Percentiles rank a stretch among this genome's conserved stretches.
phyloP scores from a whole-genome alignment of 768 basidiomycete species.

The Podaxis rugospora region DNA sequence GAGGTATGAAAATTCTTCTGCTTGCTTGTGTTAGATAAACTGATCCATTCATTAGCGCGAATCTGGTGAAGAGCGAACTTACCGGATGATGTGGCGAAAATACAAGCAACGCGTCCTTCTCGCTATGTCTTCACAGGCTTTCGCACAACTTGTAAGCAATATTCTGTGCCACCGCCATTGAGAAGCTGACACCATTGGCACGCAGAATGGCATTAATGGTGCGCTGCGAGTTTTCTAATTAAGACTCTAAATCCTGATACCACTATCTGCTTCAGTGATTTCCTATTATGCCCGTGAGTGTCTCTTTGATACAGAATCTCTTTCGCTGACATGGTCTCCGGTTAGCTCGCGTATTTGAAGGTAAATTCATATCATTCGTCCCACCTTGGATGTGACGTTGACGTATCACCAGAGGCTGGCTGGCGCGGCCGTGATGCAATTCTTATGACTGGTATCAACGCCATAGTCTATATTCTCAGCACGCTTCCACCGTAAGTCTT shows the following conservation, averaged over 20 bases:
- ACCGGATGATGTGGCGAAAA: slow-evolving; percentile 72
- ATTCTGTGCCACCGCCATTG: background rate
- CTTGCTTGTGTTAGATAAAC: too few species aligned
- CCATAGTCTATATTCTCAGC: slow-evolving; percentile 66
- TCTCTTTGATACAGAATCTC: background rate
- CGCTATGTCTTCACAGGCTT: slow-evolving; percentile 91
- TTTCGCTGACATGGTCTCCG: background rate
- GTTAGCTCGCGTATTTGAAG: slow-evolving; percentile 81
- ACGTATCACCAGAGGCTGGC: slow-evolving; percentile 61
- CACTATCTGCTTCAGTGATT: slow-evolving; percentile 52
- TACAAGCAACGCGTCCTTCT: slow-evolving; percentile 84
- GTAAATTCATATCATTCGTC: slow-evolving; percentile 28
- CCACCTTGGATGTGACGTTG: slow-evolving; percentile 7
- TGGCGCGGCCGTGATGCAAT: slow-evolving; percentile 89
- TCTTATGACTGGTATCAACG: slow-evolving; percentile 89
- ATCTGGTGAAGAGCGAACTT: slow-evolving; percentile 64
- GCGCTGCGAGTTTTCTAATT: slow-evolving; percentile 14
- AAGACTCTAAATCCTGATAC: background rate
- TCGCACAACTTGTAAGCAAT: slow-evolving; percentile 76
- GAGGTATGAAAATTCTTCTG: slow-evolving; percentile 38
- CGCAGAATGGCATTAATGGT: slow-evolving; percentile 88
- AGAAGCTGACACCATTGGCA: too few species aligned
- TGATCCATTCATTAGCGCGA: slow-evolving; percentile 45
- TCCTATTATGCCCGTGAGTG: slow-evolving; percentile 85
- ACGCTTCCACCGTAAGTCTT: slow-evolving; percentile 68